Base-by-base conservation (phyloP, 2,329 filamentous ascomycete genomes). In the Aspergillus ibericus region DNA sequence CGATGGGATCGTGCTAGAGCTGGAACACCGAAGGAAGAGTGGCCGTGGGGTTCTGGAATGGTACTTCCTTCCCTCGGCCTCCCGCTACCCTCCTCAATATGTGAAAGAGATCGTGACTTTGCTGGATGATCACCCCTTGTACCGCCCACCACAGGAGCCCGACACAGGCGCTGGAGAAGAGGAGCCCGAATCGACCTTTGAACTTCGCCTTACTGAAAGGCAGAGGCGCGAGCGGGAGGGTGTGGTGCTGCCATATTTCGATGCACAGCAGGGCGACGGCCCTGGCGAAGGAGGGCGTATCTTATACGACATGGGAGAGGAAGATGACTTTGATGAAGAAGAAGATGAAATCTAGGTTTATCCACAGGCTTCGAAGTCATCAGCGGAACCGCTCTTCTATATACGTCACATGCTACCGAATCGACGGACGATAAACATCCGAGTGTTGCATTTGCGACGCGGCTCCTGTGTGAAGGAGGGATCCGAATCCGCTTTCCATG, bases 291-390 rank as follows among this genome's bases (percentile, higher is more conserved):
- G 95, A 4, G 95, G 95, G 0, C 84, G 93, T 60, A 99, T 99
- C 64, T 72, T 99, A 69, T 99, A 99, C 73, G 93, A 98, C 67
- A 96, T 98, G 90, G 93, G 93, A 1, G 85, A 87, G 62, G 95
- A 98, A 78, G 95, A 99, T 75, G 92, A 98, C 73, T 98, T 97
- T 77, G 93, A 96, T 67, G 93, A 96, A 59, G 92, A 96, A 70
- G 92, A 97, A 70, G 93, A 97, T 77, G 93, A 97, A 77, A 92
- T 93, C 65, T 93, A 72, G 76, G 38, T 22, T 9, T 12, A 44
- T 44, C 16, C n/a, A 38, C 48, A 42, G 16, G 9, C 36, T 6
- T 20, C 36, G 5, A 27, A 15, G 9, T 22, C 25, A 16, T 42
- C 7, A 18, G 3, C 34, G 27, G 25, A 18, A 13, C 25, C 25